Base-by-base conservation (phyloP, 163 green algal species). In the Chlamydomonas reinhardtii region DNA sequence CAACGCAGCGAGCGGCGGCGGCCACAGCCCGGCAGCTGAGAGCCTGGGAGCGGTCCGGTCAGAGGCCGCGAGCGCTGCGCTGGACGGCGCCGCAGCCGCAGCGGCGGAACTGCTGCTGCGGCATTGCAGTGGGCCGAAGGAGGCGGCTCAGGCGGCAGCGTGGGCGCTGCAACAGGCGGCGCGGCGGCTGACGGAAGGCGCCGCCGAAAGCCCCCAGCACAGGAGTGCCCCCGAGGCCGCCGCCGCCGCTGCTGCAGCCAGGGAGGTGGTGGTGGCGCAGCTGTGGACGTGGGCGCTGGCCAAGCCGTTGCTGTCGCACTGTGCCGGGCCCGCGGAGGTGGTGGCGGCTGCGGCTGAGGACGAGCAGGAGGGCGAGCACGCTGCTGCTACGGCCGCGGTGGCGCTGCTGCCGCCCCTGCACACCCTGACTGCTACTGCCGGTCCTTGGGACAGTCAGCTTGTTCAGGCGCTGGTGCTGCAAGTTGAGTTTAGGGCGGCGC, bases 281-380 rank as follows among this genome's bases (percentile, higher is more conserved):
- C 32, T 86, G 54, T 86, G 80, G 80, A 19, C 34, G 19, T 79
- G 43, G 35, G 80, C 64, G 24, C 56, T 86, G 24, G 24, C 54
- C 1, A 65, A 66, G 70, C 80, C 69, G 56, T 35, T 86, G 56
- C 56, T 71, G 52, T 43, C 56, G 37, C 56, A 43, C 34, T 86
- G 80, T 35, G 34, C 74, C 12, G 80, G 54, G 16, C 70, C 70
- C 0, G 54, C 80, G 4, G 80, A 86, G 2, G n/a, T 84, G 64
- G 5, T 84, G 19, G 29, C 29, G 11, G 29, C 35, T 1, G 39
- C 17, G n/a, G 29, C 37, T 6, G 37, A 29, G 25, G 79, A 43
- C 20, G 34, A 73, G 29, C 32, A 72, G 52, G 66, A 43, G 22
- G 79, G 52, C 0, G 66, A 35, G 4, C 34, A 35, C 34, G 35